A percentile compares a stretch with the other conserved stretches of the same genome.
Evolutionary conservation across 225 moss, liverwort and hornwort species (phyloP).

Genomic region (Takakia lepidozioides): DNA sequence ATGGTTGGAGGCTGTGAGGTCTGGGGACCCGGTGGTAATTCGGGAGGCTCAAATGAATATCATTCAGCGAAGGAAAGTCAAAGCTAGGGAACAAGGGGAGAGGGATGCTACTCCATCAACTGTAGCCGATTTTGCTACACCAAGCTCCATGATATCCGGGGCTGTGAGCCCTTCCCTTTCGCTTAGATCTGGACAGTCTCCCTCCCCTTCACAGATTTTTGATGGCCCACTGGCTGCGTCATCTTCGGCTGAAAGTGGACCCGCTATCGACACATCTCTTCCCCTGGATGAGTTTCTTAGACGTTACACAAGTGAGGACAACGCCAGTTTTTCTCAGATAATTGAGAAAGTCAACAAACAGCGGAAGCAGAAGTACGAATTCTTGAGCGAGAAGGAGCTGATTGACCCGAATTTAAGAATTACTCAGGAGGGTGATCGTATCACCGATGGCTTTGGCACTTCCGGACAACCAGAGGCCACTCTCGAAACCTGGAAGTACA

Average conservation of each 20-base stretch:
- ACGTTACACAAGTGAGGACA: constrained; percentile 95
- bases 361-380: constrained; percentile 64
- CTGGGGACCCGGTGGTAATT: constrained; percentile 77
- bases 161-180: constrained; percentile 65
- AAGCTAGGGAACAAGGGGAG: constrained; percentile 65
- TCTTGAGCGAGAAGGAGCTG: constrained; percentile 60
- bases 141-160: constrained; percentile 71
- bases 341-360: constrained; percentile 90
- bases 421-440: constrained; percentile 47
- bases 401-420: constrained; percentile 57
- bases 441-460: constrained; percentile 88
- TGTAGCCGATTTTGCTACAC: constrained; percentile 48
- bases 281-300: constrained; percentile 78
- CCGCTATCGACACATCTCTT: constrained; percentile 52
- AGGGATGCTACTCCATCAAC: constrained; percentile 48
- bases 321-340: constrained; percentile 85
- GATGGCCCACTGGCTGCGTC: constrained; percentile 12
- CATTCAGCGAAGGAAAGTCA: constrained; percentile 65
- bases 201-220: constrained; percentile 45
- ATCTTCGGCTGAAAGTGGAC: constrained; percentile 21
- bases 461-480: constrained; percentile 85
- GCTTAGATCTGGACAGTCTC: constrained; percentile 56
- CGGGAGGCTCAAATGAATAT: constrained; percentile 93
- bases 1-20: constrained; percentile 93
- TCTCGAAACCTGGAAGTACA: constrained; percentile 78